Base-by-base conservation (phyloP, 106 monocot species). In the Dioscorea alata region DNA sequence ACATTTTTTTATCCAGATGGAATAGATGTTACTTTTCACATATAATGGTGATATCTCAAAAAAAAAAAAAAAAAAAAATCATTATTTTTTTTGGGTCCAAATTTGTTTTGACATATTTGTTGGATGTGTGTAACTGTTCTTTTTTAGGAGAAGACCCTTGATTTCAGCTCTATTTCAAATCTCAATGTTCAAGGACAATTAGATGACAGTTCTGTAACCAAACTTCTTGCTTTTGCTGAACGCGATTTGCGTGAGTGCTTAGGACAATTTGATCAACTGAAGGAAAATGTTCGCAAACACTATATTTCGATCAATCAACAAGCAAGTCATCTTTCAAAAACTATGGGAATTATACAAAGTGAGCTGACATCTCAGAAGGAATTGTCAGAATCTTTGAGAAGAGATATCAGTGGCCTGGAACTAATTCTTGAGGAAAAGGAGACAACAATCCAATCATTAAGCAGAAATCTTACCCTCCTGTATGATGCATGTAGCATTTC, bases 401-500 rank as follows among this genome's bases (percentile, higher is more conserved):
- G 65, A 63, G 69, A 74, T 20, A 54, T 86, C 16, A 16, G 17
- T 60, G 53, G 62, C 53, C 76, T 85, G 50, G 84, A 89, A 63
- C 67, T 64, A 59, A 67, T 51, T 9, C 73, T 73, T 15, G 74
- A 65, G 75, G 80, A 84, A 60, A 88, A 84, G 69, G 89, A 89
- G 28, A 62, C 60, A 75, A 83, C 89, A 75, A 76, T 84, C 48
- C 66, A 1, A 72, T 69, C 66, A 32, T 58, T 83, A 51, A 67
- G 22, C 28, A 74, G 60, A 69, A 88, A 81, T 69, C 25, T 91
- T 32, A 57, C 71, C 72, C 68, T 86, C 60, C 70, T 96, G 31
- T 88, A 81, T 73, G 82, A 89, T 80, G 77, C 88, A 58, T 96
- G 95, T 69, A 84, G 70, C 64, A 73, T 42, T 63, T 83, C 74